Evolutionary conservation across 306 rosid species (phyloP).

Genomic region (Mimosa bimucronata): DNA sequence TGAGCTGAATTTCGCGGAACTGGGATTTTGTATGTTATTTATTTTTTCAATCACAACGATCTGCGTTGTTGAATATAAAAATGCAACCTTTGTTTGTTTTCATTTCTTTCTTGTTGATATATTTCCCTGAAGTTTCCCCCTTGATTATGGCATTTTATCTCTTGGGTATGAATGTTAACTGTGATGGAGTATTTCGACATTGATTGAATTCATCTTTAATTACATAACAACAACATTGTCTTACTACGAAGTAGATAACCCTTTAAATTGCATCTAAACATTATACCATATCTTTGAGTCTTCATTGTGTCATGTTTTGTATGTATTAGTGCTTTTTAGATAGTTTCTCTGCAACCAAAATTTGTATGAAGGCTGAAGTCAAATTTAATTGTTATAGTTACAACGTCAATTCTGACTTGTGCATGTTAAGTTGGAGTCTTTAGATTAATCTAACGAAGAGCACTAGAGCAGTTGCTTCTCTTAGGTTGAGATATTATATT

Average conservation of each 20-base stretch:
- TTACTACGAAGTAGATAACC: background rate
- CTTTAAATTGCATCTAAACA: background rate
- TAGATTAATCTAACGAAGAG: constrained; percentile 28
- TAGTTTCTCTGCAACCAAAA: background rate
- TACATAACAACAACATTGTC: background rate
- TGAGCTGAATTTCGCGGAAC: constrained; percentile 23
- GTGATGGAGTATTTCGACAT: background rate
- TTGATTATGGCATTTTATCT: background rate
- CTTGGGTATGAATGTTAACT: background rate
- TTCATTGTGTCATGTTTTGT: background rate
- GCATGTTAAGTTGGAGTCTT: constrained; percentile 39
- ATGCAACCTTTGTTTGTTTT: background rate
- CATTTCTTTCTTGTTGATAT: background rate
- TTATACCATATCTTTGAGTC: background rate
- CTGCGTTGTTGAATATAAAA: background rate
- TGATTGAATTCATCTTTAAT: constrained; percentile 10
- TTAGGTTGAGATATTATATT: constrained; percentile 12
- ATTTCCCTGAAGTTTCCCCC: background rate
- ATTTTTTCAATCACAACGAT: background rate
- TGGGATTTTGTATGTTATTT: background rate
- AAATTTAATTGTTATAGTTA: constrained; percentile 6
- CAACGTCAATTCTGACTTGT: constrained; percentile 31
- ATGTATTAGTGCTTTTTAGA: background rate
- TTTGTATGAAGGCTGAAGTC: constrained; percentile 17
- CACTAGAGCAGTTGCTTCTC: constrained; percentile 33